Evolutionary conservation across 805 yeast genomes (phyloP), one percentile per base, ranked within the genome.

Genomic region (Pachysolen tannophilus): DNA sequence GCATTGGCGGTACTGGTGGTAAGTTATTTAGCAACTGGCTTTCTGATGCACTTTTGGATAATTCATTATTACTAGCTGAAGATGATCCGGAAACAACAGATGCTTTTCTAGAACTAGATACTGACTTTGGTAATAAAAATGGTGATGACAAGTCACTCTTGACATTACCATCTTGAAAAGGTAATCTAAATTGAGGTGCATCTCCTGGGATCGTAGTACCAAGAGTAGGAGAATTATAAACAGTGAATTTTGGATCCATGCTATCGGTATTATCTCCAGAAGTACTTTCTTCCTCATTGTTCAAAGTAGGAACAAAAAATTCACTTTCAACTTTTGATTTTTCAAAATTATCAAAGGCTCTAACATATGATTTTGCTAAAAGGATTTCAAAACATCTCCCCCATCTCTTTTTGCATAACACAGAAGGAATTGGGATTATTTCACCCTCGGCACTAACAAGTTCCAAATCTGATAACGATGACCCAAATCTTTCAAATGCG

Each of bases 321-420:
- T 33, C 37, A 18, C 14, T 16, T 7, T 33, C 28, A 2, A 28
- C 21, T 9, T 26, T 13, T 14, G 23, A 20, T 13, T 33, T 32
- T 21, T 37, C 40, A 20, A 33, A 37, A 13, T 20, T 37, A 23
- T 62, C 66, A 6, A 66, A 66, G 0, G 83, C 79, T 39, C 72
- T 61, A 0, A 80, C 74, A 51, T 81, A 83, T 1, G 79, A 82
- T 45, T 71, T 67, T 0, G 86, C 64, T 26, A 82, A 52, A 13
- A 82, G 42, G 43, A 66, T 65, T 43, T 78, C 78, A 48, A 83
- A 83, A 42, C 72, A 78, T 23, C 72, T 55, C 1, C 92, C 92
- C 94, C 94, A 83, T 49, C 92, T 63, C 44, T 77, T 80, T 44
- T 82, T 65, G 35, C 83, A 61, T 4, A 82, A 58, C 43, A 62